A percentile compares a stretch with the other conserved stretches of the same genome.
Conservation (phyloP, 2,329 filamentous ascomycete genomes). For the Diaporthe amygdali region DNA sequence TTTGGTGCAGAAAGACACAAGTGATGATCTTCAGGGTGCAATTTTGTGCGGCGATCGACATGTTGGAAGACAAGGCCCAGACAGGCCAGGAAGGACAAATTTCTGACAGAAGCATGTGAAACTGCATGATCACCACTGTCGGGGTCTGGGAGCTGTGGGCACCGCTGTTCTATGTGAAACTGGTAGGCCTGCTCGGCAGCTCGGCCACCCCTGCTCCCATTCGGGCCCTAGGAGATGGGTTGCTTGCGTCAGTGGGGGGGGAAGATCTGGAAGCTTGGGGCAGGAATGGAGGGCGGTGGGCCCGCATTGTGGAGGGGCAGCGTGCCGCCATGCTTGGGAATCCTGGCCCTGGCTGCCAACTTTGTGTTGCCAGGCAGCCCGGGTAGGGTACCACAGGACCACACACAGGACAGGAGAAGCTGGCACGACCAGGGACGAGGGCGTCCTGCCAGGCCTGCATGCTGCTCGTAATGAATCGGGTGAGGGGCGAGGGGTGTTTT, state of each 20-base stretch:
- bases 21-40: conserved; percentile 12
- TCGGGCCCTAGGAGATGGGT: not conserved
- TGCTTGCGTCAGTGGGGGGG: not conserved
- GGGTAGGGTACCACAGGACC: too few relatives aligned
- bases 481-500: conserved; percentile 19
- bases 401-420: not conserved
- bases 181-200: not conserved
- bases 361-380: not conserved
- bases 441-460: not conserved
- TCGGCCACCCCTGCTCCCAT: conserved; percentile 5
- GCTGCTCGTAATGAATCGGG: conserved; percentile 14
- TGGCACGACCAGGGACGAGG: not conserved
- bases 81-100: not conserved
- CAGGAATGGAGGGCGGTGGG: not conserved
- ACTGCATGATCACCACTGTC: not conserved
- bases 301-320: conserved; percentile 8
- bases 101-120: conserved; percentile 11
- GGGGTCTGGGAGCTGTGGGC: not conserved
- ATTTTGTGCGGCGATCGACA: conserved; percentile 10
- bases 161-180: conserved; percentile 20
- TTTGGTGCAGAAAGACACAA: not conserved
- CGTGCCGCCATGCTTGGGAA: not conserved
- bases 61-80: not conserved
- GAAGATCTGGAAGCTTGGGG: conserved; percentile 16
- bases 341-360: conserved; percentile 10